A percentile compares a stretch with the other conserved stretches of the same genome.
Evolutionary conservation across 2,329 filamentous ascomycete genomes (phyloP).

Genomic region (Aspergillus hiratsukae): DNA sequence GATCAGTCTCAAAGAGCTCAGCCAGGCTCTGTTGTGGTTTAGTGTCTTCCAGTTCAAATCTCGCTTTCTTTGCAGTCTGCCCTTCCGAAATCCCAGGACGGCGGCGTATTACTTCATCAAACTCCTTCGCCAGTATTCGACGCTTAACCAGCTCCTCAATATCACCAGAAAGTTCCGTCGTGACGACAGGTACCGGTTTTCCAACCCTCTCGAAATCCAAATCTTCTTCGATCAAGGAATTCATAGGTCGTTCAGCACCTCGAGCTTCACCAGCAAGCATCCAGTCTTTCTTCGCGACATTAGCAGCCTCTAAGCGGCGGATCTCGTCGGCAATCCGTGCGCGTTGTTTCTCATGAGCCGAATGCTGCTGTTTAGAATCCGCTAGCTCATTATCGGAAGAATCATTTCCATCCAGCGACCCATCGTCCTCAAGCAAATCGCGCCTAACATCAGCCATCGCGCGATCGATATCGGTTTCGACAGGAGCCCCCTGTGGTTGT

Average conservation of each 20-base stretch:
- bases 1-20: constrained; percentile 91
- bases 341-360: constrained; percentile 80
- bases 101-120: constrained; percentile 83
- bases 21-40: constrained; percentile 85
- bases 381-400: constrained; percentile 63
- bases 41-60: constrained; percentile 77
- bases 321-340: constrained; percentile 87
- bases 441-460: constrained; percentile 83
- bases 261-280: constrained; percentile 81
- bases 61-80: constrained; percentile 62
- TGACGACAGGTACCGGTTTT: constrained; percentile 92
- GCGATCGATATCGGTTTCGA: constrained; percentile 67
- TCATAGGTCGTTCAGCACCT: constrained; percentile 75
- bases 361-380: constrained; percentile 39
- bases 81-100: constrained; percentile 68
- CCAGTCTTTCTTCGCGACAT: constrained; percentile 88
- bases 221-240: constrained; percentile 90
- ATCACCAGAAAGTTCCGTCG: constrained; percentile 80
- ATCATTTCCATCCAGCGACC: constrained; percentile 52
- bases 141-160: constrained; percentile 94
- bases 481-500: constrained; percentile 41
- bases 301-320: constrained; percentile 80
- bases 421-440: constrained; percentile 80
- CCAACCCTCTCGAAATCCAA: constrained; percentile 93
- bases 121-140: constrained; percentile 82